These are phyloP conservation scores for Sporobolus alterniflorus DNA, from an alignment of 202 grass and related monocot genomes.

Conservation along the genomic window DNA sequence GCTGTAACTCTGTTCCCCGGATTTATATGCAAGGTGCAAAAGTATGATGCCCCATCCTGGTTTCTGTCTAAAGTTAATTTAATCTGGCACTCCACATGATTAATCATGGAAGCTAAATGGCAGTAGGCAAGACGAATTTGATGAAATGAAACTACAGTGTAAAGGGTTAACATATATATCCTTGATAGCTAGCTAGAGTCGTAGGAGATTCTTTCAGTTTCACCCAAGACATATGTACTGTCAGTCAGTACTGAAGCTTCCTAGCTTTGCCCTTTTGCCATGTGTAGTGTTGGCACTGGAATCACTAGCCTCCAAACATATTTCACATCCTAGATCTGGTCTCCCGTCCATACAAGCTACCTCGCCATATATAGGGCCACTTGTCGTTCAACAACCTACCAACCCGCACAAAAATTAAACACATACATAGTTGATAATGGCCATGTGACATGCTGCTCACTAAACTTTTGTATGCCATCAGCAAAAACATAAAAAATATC, in stretches of 20 bases:
- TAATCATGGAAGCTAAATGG: background rate
- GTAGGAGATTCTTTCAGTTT: background rate
- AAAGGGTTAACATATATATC: background rate
- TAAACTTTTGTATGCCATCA: constrained; percentile 6
- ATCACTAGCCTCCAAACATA: constrained; percentile 7
- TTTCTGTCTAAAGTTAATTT: background rate
- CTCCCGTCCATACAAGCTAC: constrained; percentile 10
- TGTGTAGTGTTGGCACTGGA: constrained; percentile 8
- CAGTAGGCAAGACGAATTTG: background rate
- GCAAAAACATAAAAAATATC: background rate
- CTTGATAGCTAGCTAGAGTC: background rate
- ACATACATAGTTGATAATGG: background rate
- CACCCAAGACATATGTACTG: constrained; percentile 8
- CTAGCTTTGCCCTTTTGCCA: constrained; percentile 8
- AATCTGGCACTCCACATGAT: background rate
- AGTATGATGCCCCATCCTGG: background rate
- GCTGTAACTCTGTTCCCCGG: background rate
- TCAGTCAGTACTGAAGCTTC: constrained; percentile 28
- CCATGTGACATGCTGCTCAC: background rate
- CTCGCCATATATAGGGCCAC: background rate
- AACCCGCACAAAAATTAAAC: background rate
- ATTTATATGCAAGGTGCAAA: background rate
- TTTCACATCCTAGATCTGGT: constrained; percentile 30
- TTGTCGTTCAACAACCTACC: constrained; percentile 32
- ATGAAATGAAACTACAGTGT: background rate